Conservation (phyloP, 768 basidiomycete genomes). For the Macrolepiota albuminosa region DNA sequence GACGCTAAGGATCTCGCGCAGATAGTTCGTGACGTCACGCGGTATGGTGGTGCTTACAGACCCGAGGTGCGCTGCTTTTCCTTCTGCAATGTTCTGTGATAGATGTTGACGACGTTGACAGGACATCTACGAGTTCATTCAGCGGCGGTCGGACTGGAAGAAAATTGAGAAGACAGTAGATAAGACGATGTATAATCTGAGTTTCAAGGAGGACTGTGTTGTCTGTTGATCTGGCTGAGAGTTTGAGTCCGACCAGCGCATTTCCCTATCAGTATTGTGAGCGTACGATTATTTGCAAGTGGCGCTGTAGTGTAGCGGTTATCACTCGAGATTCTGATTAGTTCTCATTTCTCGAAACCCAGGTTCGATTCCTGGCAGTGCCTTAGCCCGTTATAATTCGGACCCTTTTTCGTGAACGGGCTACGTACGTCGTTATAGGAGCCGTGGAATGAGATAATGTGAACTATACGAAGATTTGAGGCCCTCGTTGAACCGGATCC, state of each 20-base stretch:
- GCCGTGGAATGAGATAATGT: no score
- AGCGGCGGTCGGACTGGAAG: constrained; percentile 95
- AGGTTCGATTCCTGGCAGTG: constrained; percentile 3
- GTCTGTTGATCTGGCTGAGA: constrained; percentile 25
- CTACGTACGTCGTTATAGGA: no score
- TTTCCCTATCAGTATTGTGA: no score
- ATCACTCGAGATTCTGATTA: constrained; percentile 8
- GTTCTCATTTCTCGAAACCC: background rate
- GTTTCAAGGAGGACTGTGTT: constrained; percentile 89
- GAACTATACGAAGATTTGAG: no score
- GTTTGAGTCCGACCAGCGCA: no score
- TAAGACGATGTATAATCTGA: constrained; percentile 91
- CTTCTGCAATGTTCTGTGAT: background rate
- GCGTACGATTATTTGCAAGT: no score
- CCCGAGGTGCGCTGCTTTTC: constrained; percentile 63
- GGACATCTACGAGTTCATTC: constrained; percentile 96
- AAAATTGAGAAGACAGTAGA: constrained; percentile 96
- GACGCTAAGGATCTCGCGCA: constrained; percentile 96
- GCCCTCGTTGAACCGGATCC: no score
- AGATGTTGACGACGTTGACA: constrained; percentile 17
- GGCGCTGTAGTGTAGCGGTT: constrained; percentile 13
- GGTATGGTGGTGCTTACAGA: constrained; percentile 92
- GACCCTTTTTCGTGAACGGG: no score
- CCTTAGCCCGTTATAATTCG: background rate
- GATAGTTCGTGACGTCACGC: constrained; percentile 91